Conservation (phyloP, 2,329 filamentous ascomycete genomes). For the Penicillium sp. region DNA sequence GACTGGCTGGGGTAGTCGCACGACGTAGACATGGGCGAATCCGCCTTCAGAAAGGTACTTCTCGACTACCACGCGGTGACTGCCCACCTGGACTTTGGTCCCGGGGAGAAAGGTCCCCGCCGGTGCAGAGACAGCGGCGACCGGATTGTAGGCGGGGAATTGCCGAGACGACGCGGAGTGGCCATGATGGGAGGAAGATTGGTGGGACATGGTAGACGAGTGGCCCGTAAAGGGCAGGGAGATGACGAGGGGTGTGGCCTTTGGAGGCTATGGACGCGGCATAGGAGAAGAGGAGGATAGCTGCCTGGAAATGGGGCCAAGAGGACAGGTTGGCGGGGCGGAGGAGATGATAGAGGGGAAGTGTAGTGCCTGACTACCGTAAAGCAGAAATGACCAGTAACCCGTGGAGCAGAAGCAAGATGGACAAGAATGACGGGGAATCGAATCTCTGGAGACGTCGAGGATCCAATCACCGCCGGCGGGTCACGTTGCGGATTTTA, state of each 20-base stretch:
- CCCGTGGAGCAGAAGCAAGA: neutral
- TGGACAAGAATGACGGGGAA: conserved; percentile 12
- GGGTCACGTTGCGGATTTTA: conserved; percentile 21
- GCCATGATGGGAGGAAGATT: conserved; percentile 26
- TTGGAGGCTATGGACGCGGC: conserved; percentile 19
- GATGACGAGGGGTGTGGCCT: conserved; percentile 4
- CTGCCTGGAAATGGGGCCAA: conserved; percentile 18
- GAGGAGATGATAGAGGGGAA: conserved; percentile 10
- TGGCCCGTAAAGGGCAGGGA: conserved; percentile 26
- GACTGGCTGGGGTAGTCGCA: conserved; percentile 71
- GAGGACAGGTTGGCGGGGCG: conserved; percentile 18
- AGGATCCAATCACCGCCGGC: conserved; percentile 22
- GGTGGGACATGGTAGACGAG: conserved; percentile 30
- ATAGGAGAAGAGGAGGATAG: conserved; percentile 18
- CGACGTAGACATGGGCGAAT: conserved; percentile 96
- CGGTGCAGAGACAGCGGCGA: conserved; percentile 42
- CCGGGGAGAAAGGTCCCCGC: conserved; percentile 85
- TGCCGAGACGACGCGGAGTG: conserved; percentile 28
- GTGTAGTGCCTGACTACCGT: conserved; percentile 20
- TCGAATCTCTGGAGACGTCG: conserved; percentile 17
- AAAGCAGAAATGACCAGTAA: conserved; percentile 5
- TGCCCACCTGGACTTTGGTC: conserved; percentile 93
- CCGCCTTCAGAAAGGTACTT: conserved; percentile 97
- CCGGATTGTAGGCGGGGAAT: conserved; percentile 31
- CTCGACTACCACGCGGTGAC: conserved; percentile 87